Percentiles rank a stretch among this genome's conserved stretches.
Conservation (phyloP, 495 filamentous ascomycete species). For the Daldinia loculata region DNA sequence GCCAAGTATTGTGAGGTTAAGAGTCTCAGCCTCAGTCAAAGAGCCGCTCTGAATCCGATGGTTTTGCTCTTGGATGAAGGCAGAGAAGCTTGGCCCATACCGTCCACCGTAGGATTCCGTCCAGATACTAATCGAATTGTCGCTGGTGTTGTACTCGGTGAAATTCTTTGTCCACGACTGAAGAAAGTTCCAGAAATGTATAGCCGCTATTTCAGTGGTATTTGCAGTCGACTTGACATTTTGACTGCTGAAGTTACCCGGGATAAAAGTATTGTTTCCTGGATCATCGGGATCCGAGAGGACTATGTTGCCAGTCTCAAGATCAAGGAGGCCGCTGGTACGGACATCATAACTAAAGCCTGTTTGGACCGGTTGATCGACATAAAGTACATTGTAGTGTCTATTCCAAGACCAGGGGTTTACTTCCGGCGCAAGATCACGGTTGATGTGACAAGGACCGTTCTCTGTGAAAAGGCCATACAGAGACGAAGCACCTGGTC, state of each 20-base stretch:
- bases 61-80: conserved; percentile 69
- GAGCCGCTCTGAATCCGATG: conserved; percentile 56
- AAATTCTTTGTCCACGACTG: conserved; percentile 70
- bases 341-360: conserved; percentile 62
- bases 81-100: conserved; percentile 66
- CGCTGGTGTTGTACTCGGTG: conserved; percentile 62
- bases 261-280: conserved; percentile 54
- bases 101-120: conserved; percentile 69
- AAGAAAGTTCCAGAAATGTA: conserved; percentile 71
- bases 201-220: conserved; percentile 67
- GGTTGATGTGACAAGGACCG: conserved; percentile 51
- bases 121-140: conserved; percentile 62
- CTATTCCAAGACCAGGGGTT: conserved; percentile 69
- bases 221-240: conserved; percentile 62
- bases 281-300: conserved; percentile 35
- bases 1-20: conserved; percentile 64
- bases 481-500: conserved; percentile 66
- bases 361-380: conserved; percentile 68
- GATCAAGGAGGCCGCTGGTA: conserved; percentile 52
- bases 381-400: conserved; percentile 74
- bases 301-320: conserved; percentile 41
- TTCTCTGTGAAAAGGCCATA: conserved; percentile 69
- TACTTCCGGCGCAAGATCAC: conserved; percentile 58
- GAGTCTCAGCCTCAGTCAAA: conserved; percentile 51
- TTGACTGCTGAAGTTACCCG: conserved; percentile 66